Evolutionary conservation across 768 basidiomycete species (phyloP).

Genomic region (Antrodiella citrinella): DNA sequence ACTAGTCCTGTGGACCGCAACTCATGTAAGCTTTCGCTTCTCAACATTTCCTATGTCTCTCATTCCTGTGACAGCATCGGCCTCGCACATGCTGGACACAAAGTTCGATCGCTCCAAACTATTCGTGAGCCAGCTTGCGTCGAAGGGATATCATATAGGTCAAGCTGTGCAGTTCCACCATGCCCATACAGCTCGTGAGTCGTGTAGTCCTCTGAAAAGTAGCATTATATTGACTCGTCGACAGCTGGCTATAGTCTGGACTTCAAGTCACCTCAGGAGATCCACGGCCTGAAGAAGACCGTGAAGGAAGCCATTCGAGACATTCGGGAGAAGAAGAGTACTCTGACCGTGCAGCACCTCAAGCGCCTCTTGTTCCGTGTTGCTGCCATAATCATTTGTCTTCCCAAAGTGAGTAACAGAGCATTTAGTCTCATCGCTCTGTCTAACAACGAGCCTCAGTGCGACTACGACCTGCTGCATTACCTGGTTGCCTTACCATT

Average conservation of each 20-base stretch:
- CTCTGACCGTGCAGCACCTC: conserved; percentile 74
- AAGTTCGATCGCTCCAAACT: conserved; percentile 76
- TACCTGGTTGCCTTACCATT: conserved; percentile 86
- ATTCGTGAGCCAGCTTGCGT: conserved; percentile 78
- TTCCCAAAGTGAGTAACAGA: conserved; percentile 40
- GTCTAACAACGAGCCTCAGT: conserved; percentile 32
- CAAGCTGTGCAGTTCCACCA: conserved; percentile 78
- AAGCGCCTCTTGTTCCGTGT: conserved; percentile 82
- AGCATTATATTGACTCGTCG: no score
- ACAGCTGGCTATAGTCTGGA: background rate
- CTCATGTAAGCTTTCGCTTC: conserved; percentile 43
- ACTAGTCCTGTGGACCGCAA: conserved; percentile 74
- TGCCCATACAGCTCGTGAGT: conserved; percentile 54
- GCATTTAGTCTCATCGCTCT: background rate
- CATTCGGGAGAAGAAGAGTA: conserved; percentile 63
- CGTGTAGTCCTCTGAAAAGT: no score
- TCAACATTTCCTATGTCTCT: background rate
- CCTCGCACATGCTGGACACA: conserved; percentile 49
- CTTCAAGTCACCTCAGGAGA: conserved; percentile 32
- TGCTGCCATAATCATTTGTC: conserved; percentile 70
- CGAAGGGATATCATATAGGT: conserved; percentile 85
- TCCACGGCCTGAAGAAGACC: conserved; percentile 58
- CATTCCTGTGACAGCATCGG: conserved; percentile 34
- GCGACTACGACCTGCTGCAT: conserved; percentile 78
- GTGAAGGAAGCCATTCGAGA: conserved; percentile 59